Conservation (phyloP, 371 early-diverging fungal genomes). For the Mucor mucedo region DNA sequence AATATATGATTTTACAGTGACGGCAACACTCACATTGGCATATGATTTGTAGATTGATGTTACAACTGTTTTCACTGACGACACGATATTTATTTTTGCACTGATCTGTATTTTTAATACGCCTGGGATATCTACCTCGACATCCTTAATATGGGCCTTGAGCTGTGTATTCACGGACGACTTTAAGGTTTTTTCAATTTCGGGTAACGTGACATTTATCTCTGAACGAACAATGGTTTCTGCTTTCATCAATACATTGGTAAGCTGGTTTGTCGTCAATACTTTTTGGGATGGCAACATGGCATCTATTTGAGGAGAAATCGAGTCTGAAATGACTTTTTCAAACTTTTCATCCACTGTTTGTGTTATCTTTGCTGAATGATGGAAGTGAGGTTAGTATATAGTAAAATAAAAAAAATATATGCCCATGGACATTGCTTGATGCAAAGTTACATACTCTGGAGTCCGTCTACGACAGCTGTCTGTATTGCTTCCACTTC, state of each 20-base stretch:
- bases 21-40: slow-evolving; percentile 14
- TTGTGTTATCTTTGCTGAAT: slow-evolving; percentile 2
- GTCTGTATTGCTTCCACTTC: slow-evolving; percentile 12
- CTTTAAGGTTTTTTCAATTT: slow-evolving; percentile 7
- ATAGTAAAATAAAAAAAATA: no score
- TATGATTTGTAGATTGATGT: background rate
- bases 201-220: background rate
- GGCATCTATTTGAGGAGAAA: slow-evolving; percentile 6
- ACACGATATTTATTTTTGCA: slow-evolving; percentile 3
- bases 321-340: slow-evolving; percentile 7
- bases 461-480: slow-evolving; percentile 1
- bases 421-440: no score
- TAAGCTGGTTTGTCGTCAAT: background rate
- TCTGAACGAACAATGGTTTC: slow-evolving; percentile 3
- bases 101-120: slow-evolving; percentile 9
- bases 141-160: slow-evolving; percentile 12
- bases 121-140: slow-evolving; percentile 18
- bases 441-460: background rate
- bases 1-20: slow-evolving; percentile 13
- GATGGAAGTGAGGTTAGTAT: background rate
- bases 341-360: slow-evolving; percentile 10
- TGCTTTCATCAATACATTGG: background rate
- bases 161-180: background rate
- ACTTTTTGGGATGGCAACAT: background rate
- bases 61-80: slow-evolving; percentile 5